A percentile compares a stretch with the other conserved stretches of the same genome.
Conservation (phyloP, 768 basidiomycete genomes). For the Macrolepiota dolichaula region DNA sequence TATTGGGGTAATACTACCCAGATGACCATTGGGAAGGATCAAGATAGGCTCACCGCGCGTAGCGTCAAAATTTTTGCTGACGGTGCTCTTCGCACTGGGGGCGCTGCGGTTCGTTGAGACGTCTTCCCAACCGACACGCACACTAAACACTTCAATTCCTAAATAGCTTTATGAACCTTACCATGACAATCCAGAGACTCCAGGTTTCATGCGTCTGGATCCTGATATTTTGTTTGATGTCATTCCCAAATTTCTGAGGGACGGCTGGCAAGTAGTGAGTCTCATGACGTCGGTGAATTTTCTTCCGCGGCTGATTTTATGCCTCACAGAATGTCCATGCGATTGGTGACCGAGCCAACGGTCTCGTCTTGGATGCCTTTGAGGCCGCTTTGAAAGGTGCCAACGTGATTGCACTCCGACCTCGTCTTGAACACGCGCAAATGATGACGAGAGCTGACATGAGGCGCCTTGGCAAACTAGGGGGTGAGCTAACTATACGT, state of each 20-base stretch:
- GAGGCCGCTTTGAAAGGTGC: slow-evolving; percentile 60
- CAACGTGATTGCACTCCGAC: slow-evolving; percentile 63
- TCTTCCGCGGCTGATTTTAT: background rate
- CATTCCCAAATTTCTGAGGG: slow-evolving; percentile 67
- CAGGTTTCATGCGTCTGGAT: slow-evolving; percentile 74
- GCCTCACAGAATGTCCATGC: slow-evolving; percentile 74
- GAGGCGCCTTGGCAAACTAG: slow-evolving; percentile 70
- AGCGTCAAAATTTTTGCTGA: slow-evolving; percentile 81
- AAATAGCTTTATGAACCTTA: slow-evolving; percentile 77
- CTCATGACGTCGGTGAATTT: background rate
- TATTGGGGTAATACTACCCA: slow-evolving; percentile 73
- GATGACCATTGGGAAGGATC: slow-evolving; percentile 52
- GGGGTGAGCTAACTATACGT: slow-evolving; percentile 45
- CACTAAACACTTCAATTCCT: background rate
- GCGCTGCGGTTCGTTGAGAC: slow-evolving; percentile 66
- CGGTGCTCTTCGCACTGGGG: slow-evolving; percentile 85
- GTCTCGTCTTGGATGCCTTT: slow-evolving; percentile 79
- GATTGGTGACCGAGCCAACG: slow-evolving; percentile 86
- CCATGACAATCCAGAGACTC: slow-evolving; percentile 69
- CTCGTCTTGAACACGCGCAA: slow-evolving; percentile 90
- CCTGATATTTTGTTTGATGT: slow-evolving; percentile 57
- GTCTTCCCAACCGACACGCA: background rate
- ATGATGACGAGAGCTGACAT: slow-evolving; percentile 78
- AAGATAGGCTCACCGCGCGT: slow-evolving; percentile 64
- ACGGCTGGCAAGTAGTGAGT: slow-evolving; percentile 90